A percentile compares a stretch with the other conserved stretches of the same genome.
Evolutionary conservation across 169 alveolate species (phyloP).

Genomic region (Pseudocohnilembus persalinus): DNA sequence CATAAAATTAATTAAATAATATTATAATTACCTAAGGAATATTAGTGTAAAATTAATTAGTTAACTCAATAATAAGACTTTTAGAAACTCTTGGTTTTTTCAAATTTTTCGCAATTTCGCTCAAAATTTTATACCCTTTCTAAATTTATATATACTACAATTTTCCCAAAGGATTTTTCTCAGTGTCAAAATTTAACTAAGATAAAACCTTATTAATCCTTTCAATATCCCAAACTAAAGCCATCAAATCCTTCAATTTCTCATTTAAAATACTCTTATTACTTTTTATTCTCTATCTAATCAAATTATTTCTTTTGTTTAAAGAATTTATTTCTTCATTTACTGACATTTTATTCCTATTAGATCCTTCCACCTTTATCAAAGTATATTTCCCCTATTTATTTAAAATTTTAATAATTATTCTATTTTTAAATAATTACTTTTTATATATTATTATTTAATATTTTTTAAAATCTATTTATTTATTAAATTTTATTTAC

Average conservation of each 20-base stretch:
- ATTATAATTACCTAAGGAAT: constrained; percentile 61
- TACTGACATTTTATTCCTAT: constrained; percentile 27
- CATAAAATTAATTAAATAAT: too few relatives aligned
- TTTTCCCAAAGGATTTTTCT: constrained; percentile 83
- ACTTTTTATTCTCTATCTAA: constrained; percentile 26
- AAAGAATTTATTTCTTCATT: constrained; percentile 35
- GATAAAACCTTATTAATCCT: constrained; percentile 59
- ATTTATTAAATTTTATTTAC: neutral
- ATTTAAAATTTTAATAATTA: too few relatives aligned
- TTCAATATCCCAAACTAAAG: constrained; percentile 63
- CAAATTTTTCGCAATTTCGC: constrained; percentile 61
- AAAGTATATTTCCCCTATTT: constrained; percentile 49
- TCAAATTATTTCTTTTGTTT: constrained; percentile 40
- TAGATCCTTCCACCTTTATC: constrained; percentile 30
- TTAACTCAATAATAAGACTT: constrained; percentile 47
- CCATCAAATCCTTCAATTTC: constrained; percentile 38
- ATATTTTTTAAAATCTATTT: neutral
- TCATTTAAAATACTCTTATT: constrained; percentile 3
- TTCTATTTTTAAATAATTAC: too few relatives aligned
- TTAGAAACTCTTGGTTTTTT: constrained; percentile 24
- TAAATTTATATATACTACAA: constrained; percentile 59
- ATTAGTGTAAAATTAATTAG: constrained; percentile 74
- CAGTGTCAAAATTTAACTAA: constrained; percentile 75
- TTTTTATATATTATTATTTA: too few relatives aligned
- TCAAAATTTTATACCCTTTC: constrained; percentile 77